Conservation (phyloP, 495 filamentous ascomycete species). For the Clohesyomyces aquaticus region DNA sequence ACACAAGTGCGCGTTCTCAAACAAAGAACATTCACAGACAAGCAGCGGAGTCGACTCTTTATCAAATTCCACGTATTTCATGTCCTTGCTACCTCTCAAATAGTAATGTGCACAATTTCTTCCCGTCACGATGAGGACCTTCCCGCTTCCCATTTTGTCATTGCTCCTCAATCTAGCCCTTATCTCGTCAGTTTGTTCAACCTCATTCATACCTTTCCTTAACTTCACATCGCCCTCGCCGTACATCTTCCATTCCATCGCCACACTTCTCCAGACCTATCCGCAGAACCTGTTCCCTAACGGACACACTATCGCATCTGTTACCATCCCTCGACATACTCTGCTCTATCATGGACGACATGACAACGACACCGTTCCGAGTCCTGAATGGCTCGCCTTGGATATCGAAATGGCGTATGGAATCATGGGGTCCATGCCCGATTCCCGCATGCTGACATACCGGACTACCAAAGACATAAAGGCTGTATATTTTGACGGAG, state of each 20-base stretch:
- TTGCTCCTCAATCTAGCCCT: not conserved
- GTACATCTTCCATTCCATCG: conserved; percentile 50
- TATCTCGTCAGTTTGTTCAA: not conserved
- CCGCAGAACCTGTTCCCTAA: conserved; percentile 52
- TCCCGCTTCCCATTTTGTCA: too few relatives aligned
- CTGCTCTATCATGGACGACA: conserved; percentile 51
- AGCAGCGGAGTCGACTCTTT: too few relatives aligned
- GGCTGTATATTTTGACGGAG: conserved; percentile 53
- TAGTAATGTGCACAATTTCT: too few relatives aligned
- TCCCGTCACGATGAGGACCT: too few relatives aligned
- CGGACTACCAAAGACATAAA: conserved; percentile 46
- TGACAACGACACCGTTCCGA: conserved; percentile 45
- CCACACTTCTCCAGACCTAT: conserved; percentile 50
- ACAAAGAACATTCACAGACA: too few relatives aligned
- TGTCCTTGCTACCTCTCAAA: too few relatives aligned
- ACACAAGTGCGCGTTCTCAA: too few relatives aligned
- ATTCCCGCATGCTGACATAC: conserved; percentile 51
- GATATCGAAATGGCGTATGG: conserved; percentile 54
- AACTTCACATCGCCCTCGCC: conserved; percentile 49
- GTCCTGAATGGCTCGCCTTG: conserved; percentile 54
- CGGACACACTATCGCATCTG: conserved; percentile 50
- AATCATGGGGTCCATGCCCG: conserved; percentile 49
- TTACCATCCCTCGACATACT: conserved; percentile 48
- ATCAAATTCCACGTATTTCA: too few relatives aligned
- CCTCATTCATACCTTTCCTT: conserved; percentile 33